Percentiles rank a stretch among this genome's conserved stretches.
Conservation (phyloP, 176 grass and related monocot genomes). For the Phragmites australis region DNA sequence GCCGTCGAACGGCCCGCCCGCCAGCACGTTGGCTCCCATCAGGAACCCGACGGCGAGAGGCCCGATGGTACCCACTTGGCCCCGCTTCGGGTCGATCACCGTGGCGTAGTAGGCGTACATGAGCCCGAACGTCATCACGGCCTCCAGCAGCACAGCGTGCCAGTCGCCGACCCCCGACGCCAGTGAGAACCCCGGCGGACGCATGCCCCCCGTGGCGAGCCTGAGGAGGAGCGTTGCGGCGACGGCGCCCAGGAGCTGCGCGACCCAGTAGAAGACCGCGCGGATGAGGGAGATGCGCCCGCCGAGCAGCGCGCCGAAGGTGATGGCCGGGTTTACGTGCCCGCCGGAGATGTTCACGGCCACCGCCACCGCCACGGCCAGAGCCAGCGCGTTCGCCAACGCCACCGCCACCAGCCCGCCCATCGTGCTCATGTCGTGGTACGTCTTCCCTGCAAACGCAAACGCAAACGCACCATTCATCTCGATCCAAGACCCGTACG, state of each 20-base stretch:
- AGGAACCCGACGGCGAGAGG: constrained; percentile 84
- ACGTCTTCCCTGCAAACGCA: constrained; percentile 61
- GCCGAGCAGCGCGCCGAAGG: constrained; percentile 76
- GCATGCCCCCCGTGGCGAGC: constrained; percentile 67
- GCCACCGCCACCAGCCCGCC: constrained; percentile 72
- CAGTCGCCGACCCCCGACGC: constrained; percentile 72
- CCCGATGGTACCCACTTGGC: constrained; percentile 67
- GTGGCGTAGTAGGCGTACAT: constrained; percentile 92
- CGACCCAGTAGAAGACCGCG: constrained; percentile 70
- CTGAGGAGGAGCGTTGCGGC: constrained; percentile 68
- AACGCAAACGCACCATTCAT: background rate
- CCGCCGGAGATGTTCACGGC: constrained; percentile 81
- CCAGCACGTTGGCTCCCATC: constrained; percentile 83
- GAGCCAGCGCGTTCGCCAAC: constrained; percentile 69
- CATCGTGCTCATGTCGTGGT: constrained; percentile 66
- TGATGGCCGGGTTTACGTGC: constrained; percentile 88
- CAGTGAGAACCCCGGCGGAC: constrained; percentile 66
- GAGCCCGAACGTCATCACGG: constrained; percentile 79
- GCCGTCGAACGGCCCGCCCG: constrained; percentile 78
- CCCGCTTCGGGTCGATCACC: constrained; percentile 77
- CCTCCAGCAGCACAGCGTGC: constrained; percentile 89
- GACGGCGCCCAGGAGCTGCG: constrained; percentile 83
- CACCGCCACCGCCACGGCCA: constrained; percentile 60
- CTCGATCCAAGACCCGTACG: too few relatives aligned
- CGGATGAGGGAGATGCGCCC: constrained; percentile 72